phyloP scores from a whole-genome alignment of 2,329 filamentous ascomycete genomes.

The Macroventuria anomochaeta region DNA sequence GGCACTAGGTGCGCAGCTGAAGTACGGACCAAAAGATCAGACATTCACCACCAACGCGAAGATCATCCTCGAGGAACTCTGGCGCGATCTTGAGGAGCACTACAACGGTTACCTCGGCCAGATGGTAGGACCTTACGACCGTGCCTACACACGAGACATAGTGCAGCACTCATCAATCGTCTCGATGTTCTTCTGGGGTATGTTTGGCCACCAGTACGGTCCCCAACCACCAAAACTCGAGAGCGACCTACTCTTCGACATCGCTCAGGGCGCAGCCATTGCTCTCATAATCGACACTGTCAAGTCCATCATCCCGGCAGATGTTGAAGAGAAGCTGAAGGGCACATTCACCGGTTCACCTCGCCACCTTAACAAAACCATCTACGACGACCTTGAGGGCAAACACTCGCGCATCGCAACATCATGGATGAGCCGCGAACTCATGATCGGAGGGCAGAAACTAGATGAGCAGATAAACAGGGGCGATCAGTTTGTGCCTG shows the following conservation, averaged over 20 bases:
- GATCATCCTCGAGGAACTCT: constrained; percentile 35
- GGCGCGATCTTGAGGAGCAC: constrained; percentile 47
- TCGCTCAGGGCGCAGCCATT: constrained; percentile 12
- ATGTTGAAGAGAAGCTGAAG: constrained; percentile 4
- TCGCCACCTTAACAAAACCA: constrained; percentile 8
- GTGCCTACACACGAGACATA: constrained; percentile 50
- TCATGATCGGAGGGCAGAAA: constrained; percentile 52
- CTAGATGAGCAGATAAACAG: constrained; percentile 22
- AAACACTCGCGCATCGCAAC: constrained; percentile 36
- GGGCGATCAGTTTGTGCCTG: constrained; percentile 48
- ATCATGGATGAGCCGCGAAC: constrained; percentile 52
- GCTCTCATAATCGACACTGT: constrained; percentile 12
- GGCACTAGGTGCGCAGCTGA: constrained; percentile 50
- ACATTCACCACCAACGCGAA: constrained; percentile 28
- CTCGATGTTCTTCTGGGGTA: constrained; percentile 19
- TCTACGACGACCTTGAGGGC: constrained; percentile 36
- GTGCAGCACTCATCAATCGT: constrained; percentile 12
- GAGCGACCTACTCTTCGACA: constrained; percentile 12
- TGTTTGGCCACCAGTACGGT: constrained; percentile 13
- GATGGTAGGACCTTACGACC: constrained; percentile 48
- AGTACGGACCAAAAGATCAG: constrained; percentile 44
- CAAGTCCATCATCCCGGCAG: background rate
- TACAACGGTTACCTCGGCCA: constrained; percentile 49
- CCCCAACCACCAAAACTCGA: constrained; percentile 13
- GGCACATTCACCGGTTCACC: constrained; percentile 5